Evolutionary conservation across 2,329 filamentous ascomycete species (phyloP).

Genomic region (Trichoderma semiorbis): DNA sequence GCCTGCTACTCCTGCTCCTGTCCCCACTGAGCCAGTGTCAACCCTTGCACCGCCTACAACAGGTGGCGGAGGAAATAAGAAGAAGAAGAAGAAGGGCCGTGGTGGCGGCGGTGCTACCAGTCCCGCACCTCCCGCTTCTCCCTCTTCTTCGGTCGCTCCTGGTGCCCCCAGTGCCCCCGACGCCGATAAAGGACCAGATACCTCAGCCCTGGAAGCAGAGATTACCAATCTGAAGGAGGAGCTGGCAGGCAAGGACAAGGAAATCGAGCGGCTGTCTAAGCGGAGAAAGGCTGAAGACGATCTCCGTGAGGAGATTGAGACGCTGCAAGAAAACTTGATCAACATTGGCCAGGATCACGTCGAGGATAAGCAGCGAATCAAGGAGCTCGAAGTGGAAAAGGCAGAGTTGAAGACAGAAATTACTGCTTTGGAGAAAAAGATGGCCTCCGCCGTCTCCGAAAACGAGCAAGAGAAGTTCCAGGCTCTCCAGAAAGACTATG

Average conservation of each 20-base stretch:
- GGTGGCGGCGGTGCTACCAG: slow-evolving; percentile 35
- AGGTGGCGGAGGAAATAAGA: slow-evolving; percentile 33
- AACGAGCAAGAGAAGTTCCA: slow-evolving; percentile 61
- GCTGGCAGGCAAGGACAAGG: slow-evolving; percentile 62
- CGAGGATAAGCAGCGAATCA: slow-evolving; percentile 72
- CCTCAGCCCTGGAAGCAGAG: slow-evolving; percentile 45
- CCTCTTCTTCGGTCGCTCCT: slow-evolving; percentile 26
- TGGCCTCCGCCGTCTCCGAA: slow-evolving; percentile 43
- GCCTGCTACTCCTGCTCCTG: slow-evolving; percentile 22
- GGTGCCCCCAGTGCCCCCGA: slow-evolving; percentile 23
- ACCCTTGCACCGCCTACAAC: slow-evolving; percentile 16
- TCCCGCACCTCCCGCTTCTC: slow-evolving; percentile 19
- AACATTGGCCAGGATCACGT: slow-evolving; percentile 80
- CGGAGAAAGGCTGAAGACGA: slow-evolving; percentile 74
- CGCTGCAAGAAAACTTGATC: slow-evolving; percentile 73
- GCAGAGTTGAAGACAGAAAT: slow-evolving; percentile 59
- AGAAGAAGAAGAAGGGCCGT: slow-evolving; percentile 87
- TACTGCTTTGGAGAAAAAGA: slow-evolving; percentile 66
- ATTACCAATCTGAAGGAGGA: slow-evolving; percentile 50
- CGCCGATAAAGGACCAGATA: slow-evolving; percentile 27
- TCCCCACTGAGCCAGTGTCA: slow-evolving; percentile 18
- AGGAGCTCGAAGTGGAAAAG: slow-evolving; percentile 69
- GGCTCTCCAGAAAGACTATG: slow-evolving; percentile 50
- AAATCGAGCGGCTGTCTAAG: slow-evolving; percentile 67
- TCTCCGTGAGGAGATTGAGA: slow-evolving; percentile 80